These are phyloP conservation scores for Phycomyces nitens DNA, from an alignment of 192 early-diverging fungal species.

Conservation along the genomic window DNA sequence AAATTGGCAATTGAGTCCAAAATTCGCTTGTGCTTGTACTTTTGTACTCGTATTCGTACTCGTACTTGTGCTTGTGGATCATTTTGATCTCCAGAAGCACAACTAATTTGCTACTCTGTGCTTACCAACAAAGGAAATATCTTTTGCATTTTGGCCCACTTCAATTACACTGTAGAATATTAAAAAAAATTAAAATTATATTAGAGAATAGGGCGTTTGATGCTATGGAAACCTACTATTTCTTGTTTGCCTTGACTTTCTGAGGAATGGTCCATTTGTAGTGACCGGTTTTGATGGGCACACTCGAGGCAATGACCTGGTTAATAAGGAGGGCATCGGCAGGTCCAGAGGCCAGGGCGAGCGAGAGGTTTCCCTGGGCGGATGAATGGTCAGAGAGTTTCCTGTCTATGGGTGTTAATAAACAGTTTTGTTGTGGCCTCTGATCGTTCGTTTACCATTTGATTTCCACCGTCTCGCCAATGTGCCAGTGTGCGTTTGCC, in stretches of 20 bases:
- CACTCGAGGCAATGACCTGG: slow-evolving; percentile 8
- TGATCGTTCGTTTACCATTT: slow-evolving; percentile 12
- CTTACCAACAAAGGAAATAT: slow-evolving; percentile 17
- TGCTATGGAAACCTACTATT: slow-evolving; percentile 2
- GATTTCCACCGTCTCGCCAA: slow-evolving; percentile 12
- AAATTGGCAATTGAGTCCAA: too few relatives aligned
- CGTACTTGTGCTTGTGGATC: too few relatives aligned
- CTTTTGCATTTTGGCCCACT: slow-evolving; percentile 4
- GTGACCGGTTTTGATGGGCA: background rate
- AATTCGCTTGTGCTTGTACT: too few relatives aligned
- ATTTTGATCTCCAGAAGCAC: too few relatives aligned
- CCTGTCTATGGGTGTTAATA: background rate
- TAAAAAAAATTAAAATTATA: background rate
- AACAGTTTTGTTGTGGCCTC: too few relatives aligned
- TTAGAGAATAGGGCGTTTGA: background rate
- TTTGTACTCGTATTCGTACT: too few relatives aligned
- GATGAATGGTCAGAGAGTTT: background rate
- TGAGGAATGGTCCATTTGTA: slow-evolving; percentile 8
- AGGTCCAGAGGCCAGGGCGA: slow-evolving; percentile 8
- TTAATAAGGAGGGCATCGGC: slow-evolving; percentile 1
- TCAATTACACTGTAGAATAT: slow-evolving; percentile 10
- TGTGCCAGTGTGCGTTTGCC: slow-evolving; percentile 5
- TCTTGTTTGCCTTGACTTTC: slow-evolving; percentile 4
- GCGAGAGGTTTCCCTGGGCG: slow-evolving; percentile 5
- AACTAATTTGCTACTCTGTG: too few relatives aligned